phyloP scores from a whole-genome alignment of 768 basidiomycete genomes.

The Boletus tomentosulus region DNA sequence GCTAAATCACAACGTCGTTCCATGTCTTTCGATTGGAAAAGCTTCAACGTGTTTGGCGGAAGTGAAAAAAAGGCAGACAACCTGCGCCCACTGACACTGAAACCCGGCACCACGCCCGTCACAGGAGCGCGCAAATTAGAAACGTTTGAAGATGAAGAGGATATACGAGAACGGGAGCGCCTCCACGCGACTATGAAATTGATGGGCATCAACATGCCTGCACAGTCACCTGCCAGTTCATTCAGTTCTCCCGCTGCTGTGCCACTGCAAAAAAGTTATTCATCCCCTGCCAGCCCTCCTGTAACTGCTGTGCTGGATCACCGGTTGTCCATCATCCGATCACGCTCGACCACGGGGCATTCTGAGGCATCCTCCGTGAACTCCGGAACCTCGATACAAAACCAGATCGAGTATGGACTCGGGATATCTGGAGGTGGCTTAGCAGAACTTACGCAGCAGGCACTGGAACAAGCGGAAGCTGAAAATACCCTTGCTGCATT shows the following conservation, averaged over 20 bases:
- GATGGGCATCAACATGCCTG: slow-evolving; percentile 80
- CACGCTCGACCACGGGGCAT: slow-evolving; percentile 38
- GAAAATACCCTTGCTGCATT: slow-evolving; percentile 72
- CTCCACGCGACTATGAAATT: slow-evolving; percentile 89
- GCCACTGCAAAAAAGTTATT: slow-evolving; percentile 38
- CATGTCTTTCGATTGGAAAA: slow-evolving; percentile 81
- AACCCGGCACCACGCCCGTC: slow-evolving; percentile 53
- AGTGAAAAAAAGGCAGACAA: slow-evolving; percentile 62
- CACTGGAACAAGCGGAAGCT: slow-evolving; percentile 75
- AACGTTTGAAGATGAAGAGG: slow-evolving; percentile 89
- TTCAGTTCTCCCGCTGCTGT: slow-evolving; percentile 28
- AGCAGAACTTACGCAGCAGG: slow-evolving; percentile 64
- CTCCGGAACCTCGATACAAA: slow-evolving; percentile 39
- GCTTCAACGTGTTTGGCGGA: slow-evolving; percentile 62
- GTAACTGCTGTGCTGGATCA: slow-evolving; percentile 29
- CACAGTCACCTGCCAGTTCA: slow-evolving; percentile 35
- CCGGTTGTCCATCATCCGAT: slow-evolving; percentile 73
- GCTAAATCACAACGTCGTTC: slow-evolving; percentile 62
- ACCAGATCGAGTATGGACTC: slow-evolving; percentile 30
- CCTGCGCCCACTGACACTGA: slow-evolving; percentile 70
- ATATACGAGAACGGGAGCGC: slow-evolving; percentile 80
- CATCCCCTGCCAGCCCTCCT: slow-evolving; percentile 34
- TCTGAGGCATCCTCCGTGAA: slow-evolving; percentile 48
- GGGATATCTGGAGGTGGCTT: slow-evolving; percentile 24
- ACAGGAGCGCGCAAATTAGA: slow-evolving; percentile 76